phyloP scores from a whole-genome alignment of 1,284 basidiomycete genomes.

The Erythrobasidium hasegawianum region DNA sequence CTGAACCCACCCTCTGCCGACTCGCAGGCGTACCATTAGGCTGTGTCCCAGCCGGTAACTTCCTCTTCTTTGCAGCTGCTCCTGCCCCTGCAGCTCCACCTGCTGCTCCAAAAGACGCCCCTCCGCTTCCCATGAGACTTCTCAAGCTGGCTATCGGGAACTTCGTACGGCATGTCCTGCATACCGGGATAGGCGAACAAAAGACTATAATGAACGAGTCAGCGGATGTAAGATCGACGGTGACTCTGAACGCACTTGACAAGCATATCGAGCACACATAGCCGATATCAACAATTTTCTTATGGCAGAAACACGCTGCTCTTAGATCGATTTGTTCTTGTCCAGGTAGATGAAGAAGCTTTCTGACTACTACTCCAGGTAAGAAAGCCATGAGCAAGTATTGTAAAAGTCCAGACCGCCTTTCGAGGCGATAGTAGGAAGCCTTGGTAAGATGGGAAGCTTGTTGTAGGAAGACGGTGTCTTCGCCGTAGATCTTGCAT shows the following conservation, averaged over 20 bases:
- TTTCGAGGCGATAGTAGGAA: slow-evolving; percentile 79
- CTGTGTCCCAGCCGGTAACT: slow-evolving; percentile 22
- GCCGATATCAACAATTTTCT: slow-evolving; percentile 90
- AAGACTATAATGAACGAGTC: slow-evolving; percentile 63
- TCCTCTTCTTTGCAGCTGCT: slow-evolving; percentile 38
- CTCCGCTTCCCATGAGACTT: slow-evolving; percentile 55
- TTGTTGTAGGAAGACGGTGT: slow-evolving; percentile 95
- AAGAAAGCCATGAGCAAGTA: slow-evolving; percentile 88
- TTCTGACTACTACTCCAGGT: slow-evolving; percentile 72
- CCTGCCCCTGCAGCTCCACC: neutral
- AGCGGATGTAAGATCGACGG: slow-evolving; percentile 24
- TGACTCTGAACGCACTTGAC: slow-evolving; percentile 69
- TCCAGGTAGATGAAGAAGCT: slow-evolving; percentile 75
- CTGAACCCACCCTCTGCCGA: neutral
- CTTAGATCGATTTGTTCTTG: slow-evolving; percentile 95
- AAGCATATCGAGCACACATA: slow-evolving; percentile 97
- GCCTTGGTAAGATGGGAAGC: slow-evolving; percentile 92
- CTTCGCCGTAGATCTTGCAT: slow-evolving; percentile 82
- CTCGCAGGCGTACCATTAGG: neutral
- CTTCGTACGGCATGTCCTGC: slow-evolving; percentile 89
- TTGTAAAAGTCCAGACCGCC: slow-evolving; percentile 76
- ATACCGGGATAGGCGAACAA: slow-evolving; percentile 86
- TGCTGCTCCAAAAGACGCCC: slow-evolving; percentile 10
- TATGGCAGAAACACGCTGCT: slow-evolving; percentile 98
- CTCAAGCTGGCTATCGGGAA: slow-evolving; percentile 85